These are phyloP conservation scores for Globisporangium recalcitrans DNA, from an alignment of 352 stramenopile genomes.

Conservation along the genomic window DNA sequence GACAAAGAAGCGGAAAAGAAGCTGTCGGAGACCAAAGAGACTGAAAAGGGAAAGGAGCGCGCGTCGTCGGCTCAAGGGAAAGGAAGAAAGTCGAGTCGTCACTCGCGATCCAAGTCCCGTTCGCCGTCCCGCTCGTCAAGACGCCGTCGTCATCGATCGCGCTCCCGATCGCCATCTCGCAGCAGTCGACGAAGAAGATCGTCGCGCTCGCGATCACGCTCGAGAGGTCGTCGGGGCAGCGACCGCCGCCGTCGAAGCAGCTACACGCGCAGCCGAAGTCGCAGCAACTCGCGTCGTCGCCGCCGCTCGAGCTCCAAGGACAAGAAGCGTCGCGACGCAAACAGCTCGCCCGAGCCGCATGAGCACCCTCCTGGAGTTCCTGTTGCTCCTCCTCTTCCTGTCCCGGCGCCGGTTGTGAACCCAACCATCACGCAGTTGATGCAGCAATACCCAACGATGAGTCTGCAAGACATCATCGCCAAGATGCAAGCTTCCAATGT, in stretches of 20 bases:
- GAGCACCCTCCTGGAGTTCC: constrained; percentile 27
- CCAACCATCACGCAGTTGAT: constrained; percentile 86
- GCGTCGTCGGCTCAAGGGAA: constrained; percentile 1
- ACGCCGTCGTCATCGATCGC: constrained; percentile 43
- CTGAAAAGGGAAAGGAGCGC: constrained; percentile 17
- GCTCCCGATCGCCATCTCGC: constrained; percentile 43
- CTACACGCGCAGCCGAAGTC: constrained; percentile 38
- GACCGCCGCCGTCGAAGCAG: constrained; percentile 44
- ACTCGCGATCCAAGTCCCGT: constrained; percentile 45
- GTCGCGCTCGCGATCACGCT: constrained; percentile 51
- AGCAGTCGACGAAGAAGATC: constrained; percentile 32
- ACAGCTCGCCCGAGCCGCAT: constrained; percentile 44
- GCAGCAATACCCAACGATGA: constrained; percentile 85
- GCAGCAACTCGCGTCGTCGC: constrained; percentile 38
- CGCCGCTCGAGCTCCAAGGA: constrained; percentile 63
- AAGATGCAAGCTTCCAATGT: constrained; percentile 85
- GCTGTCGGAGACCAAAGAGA: background rate
- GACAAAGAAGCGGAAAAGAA: constrained; percentile 3
- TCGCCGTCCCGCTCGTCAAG: constrained; percentile 54
- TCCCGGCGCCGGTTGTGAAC: constrained; percentile 38
- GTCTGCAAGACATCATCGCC: constrained; percentile 84
- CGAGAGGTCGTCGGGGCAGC: constrained; percentile 24
- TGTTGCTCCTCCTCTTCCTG: constrained; percentile 1
- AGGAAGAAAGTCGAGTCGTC: constrained; percentile 43
- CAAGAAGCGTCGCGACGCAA: constrained; percentile 36